phyloP scores from a whole-genome alignment of 2,329 filamentous ascomycete species.

The Allantophomopsis lycopodina region DNA sequence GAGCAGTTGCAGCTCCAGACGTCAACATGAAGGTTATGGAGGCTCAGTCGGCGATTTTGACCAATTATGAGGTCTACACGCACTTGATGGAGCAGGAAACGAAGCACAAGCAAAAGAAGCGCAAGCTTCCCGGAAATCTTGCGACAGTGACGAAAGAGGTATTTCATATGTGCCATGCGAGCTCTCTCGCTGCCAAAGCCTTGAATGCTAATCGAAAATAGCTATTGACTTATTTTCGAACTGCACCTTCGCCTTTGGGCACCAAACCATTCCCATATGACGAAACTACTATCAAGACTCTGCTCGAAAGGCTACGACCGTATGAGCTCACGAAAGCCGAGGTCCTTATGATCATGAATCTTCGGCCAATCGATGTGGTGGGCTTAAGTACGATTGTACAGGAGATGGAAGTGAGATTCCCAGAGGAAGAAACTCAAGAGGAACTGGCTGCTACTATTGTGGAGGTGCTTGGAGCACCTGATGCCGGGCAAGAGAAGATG shows the following conservation, averaged over 20 bases:
- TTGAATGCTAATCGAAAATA: slow-evolving; percentile 14
- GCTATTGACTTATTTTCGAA: slow-evolving; percentile 47
- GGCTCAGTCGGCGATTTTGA: slow-evolving; percentile 53
- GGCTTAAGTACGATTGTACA: slow-evolving; percentile 51
- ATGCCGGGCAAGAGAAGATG: slow-evolving; percentile 14
- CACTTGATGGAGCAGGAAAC: slow-evolving; percentile 33
- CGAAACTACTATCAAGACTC: slow-evolving; percentile 32
- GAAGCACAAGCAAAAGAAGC: slow-evolving; percentile 6
- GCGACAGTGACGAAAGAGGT: slow-evolving; percentile 54
- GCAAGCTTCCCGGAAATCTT: slow-evolving; percentile 37
- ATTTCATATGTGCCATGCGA: slow-evolving; percentile 6
- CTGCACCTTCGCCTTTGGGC: slow-evolving; percentile 38
- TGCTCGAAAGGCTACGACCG: slow-evolving; percentile 39
- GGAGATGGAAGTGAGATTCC: slow-evolving; percentile 48
- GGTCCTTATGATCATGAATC: slow-evolving; percentile 53
- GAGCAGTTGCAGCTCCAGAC: background rate
- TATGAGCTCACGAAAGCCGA: slow-evolving; percentile 55
- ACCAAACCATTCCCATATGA: slow-evolving; percentile 26
- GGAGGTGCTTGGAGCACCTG: slow-evolving; percentile 36
- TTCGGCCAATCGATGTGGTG: slow-evolving; percentile 41
- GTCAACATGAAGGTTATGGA: slow-evolving; percentile 54
- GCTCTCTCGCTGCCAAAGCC: no score
- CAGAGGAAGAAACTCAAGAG: slow-evolving; percentile 37
- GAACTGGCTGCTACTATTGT: slow-evolving; percentile 41
- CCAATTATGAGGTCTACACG: slow-evolving; percentile 60